Conservation (phyloP, 2,329 filamentous ascomycete species). For the Juglanconis oblonga region DNA sequence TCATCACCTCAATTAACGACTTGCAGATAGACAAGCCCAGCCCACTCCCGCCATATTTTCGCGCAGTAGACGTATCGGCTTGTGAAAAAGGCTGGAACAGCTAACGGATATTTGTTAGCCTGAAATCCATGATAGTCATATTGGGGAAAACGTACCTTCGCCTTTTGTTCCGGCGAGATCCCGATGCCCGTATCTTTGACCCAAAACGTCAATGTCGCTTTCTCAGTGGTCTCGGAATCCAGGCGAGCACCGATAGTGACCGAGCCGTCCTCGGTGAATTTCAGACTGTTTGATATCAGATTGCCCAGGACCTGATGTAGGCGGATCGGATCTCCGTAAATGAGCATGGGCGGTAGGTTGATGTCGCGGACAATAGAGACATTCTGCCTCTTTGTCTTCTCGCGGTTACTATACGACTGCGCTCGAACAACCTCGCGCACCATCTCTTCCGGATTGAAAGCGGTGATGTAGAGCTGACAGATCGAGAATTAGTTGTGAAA, state of each 20-base stretch:
- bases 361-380: conserved; percentile 69
- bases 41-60: conserved; percentile 89
- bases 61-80: conserved; percentile 83
- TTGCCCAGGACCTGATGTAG: conserved; percentile 73
- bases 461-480: conserved; percentile 59
- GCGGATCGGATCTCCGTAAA: conserved; percentile 64
- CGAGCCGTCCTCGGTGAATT: conserved; percentile 84
- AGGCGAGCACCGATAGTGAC: conserved; percentile 79
- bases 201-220: conserved; percentile 76
- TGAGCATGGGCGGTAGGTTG: conserved; percentile 69
- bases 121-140: not conserved
- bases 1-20: conserved; percentile 87
- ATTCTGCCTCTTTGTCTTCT: conserved; percentile 60
- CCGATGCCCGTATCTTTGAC: conserved; percentile 90
- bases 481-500: not conserved
- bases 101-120: not conserved
- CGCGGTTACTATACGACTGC: conserved; percentile 63
- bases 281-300: conserved; percentile 87
- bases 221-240: conserved; percentile 66
- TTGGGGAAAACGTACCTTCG: conserved; percentile 44
- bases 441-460: conserved; percentile 66
- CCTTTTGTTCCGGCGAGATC: conserved; percentile 76
- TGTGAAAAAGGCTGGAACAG: conserved; percentile 92
- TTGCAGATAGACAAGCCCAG: conserved; percentile 93
- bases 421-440: conserved; percentile 65